Evolutionary conservation across 108 stramenopile species (phyloP).

Genomic region (Cyclotella sp.): DNA sequence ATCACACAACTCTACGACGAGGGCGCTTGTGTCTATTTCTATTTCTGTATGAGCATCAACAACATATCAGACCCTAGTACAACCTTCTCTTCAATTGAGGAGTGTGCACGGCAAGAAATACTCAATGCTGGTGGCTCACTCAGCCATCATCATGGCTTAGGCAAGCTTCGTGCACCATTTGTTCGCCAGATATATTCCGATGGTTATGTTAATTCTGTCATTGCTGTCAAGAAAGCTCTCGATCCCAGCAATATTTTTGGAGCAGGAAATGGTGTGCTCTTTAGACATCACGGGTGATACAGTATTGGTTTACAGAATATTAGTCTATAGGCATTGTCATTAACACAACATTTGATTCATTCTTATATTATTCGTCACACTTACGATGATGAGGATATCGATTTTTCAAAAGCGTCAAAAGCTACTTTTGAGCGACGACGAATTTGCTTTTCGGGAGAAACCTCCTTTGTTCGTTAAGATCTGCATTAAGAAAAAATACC

Average conservation of each 20-base stretch:
- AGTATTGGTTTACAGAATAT: neutral
- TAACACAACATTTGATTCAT: neutral
- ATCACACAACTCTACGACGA: slow-evolving; percentile 97
- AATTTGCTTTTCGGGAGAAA: slow-evolving; percentile 27
- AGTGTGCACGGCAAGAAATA: slow-evolving; percentile 87
- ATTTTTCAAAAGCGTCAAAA: neutral
- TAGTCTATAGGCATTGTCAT: neutral
- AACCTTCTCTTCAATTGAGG: slow-evolving; percentile 80
- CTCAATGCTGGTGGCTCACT: slow-evolving; percentile 86
- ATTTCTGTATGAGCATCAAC: slow-evolving; percentile 83
- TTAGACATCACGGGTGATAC: neutral
- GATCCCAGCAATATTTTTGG: slow-evolving; percentile 86
- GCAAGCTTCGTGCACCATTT: slow-evolving; percentile 83
- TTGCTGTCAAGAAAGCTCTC: slow-evolving; percentile 63
- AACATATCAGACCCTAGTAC: slow-evolving; percentile 65
- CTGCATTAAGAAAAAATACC: slow-evolving; percentile 16
- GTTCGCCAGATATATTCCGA: slow-evolving; percentile 57
- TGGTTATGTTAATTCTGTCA: slow-evolving; percentile 44
- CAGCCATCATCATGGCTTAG: slow-evolving; percentile 95
- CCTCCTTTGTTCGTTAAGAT: slow-evolving; percentile 8
- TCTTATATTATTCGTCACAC: neutral
- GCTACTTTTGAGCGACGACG: slow-evolving; percentile 14
- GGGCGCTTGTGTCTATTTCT: slow-evolving; percentile 95
- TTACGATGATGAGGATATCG: slow-evolving; percentile 8
- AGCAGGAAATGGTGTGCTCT: slow-evolving; percentile 76